Base-by-base conservation (phyloP, 2,329 filamentous ascomycete species). In the Botrytis deweyae region DNA sequence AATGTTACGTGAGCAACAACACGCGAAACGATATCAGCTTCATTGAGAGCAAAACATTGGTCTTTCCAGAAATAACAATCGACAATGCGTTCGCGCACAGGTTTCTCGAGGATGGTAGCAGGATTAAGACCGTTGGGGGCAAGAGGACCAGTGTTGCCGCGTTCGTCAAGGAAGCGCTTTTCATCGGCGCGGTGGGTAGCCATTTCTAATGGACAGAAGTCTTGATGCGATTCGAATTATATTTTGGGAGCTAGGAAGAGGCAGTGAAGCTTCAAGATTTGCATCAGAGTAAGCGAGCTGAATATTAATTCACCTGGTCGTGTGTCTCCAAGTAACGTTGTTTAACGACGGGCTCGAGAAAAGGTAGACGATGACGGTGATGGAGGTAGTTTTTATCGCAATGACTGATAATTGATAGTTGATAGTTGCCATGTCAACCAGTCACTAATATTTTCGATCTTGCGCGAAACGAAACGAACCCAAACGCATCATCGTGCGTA, bases 61-160 rank as follows among this genome's bases (percentile, higher is more conserved):
- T 98, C 96, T 83, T 98, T 98, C 92, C 94, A 99, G 86, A 97
- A 99, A 84, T 97, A 97, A 71, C 91, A 93, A 81, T 97, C 94
- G 78, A 95, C 90, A 83, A 99, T 98, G 81, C 96, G 94, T 84
- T 99, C 96, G 81, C 93, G 93, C 77, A 98, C 94, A 59, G 94
- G 92, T 83, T 97, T 97, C 83, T 98, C 95, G 88, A 98, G 93
- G 75, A 98, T 93, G 7, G 93, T 95, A n/a, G 94, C 93, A 0
- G 95, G 95, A 84, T 98, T 98, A 80, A 97, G 92, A 75, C 94
- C 94, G 82, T 95, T 91, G 74, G 89, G 94, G 76, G 96, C 91
- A 36, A 97, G 88, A 52, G 90, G 84, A 64, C 91, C 93, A 20
- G 85, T 87, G 81, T 93, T 93, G 81, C 95, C 95, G 78, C 95